Evolutionary conservation across 352 stramenopile species (phyloP).

Genomic region (Globisporangium nunn): DNA sequence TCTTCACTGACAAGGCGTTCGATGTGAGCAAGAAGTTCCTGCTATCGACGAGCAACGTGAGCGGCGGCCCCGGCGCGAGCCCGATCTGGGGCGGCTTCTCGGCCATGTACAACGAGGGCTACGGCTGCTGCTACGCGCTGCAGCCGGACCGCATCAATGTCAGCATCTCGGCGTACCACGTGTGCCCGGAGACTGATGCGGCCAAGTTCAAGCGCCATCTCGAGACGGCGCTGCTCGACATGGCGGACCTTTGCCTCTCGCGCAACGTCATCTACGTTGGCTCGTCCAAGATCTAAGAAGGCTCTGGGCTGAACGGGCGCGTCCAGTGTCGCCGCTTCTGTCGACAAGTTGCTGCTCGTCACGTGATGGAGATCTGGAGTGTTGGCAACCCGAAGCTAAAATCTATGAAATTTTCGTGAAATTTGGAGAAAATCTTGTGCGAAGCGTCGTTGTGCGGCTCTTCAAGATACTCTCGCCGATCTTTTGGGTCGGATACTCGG

Average conservation of each 20-base stretch:
- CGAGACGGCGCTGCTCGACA: slow-evolving; percentile 93
- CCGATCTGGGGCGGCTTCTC: slow-evolving; percentile 97
- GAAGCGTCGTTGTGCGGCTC: not conserved
- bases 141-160: slow-evolving; percentile 93
- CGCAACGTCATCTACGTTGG: slow-evolving; percentile 89
- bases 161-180: slow-evolving; percentile 91
- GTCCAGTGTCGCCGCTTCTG: too few species aligned
- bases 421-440: not conserved
- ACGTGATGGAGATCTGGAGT: too few species aligned
- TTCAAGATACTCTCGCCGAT: not conserved
- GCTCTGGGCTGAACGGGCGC: too few species aligned
- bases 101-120: slow-evolving; percentile 91
- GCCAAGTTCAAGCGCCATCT: slow-evolving; percentile 86
- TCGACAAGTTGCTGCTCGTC: too few species aligned
- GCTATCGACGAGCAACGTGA: slow-evolving; percentile 95
- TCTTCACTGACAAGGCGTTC: slow-evolving; percentile 93
- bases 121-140: slow-evolving; percentile 95
- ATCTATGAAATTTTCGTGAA: not conserved
- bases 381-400: not conserved
- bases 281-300: slow-evolving; percentile 72
- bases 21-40: slow-evolving; percentile 92
- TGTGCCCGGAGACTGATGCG: slow-evolving; percentile 69
- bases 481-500: too few species aligned
- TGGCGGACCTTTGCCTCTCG: slow-evolving; percentile 89
- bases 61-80: slow-evolving; percentile 84